Evolutionary conservation across 257 asterid genomes (phyloP).

Genomic region (Solanum ossicruentum): DNA sequence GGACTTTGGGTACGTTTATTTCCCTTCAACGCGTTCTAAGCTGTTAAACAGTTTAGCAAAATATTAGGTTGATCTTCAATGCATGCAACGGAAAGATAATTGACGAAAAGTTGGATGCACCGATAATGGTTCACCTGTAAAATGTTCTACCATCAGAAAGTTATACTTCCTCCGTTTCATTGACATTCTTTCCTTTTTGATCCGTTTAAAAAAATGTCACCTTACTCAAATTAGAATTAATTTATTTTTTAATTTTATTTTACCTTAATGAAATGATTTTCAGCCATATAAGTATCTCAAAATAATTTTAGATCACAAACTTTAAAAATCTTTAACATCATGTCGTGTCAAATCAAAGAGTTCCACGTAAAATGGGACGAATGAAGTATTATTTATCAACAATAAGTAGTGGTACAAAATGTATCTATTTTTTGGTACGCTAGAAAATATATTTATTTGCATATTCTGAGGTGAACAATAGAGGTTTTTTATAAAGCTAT

Average conservation of each 20-base stretch:
- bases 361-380: accelerated
- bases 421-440: not conserved
- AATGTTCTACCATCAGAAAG: not conserved
- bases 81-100: not conserved
- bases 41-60: not conserved
- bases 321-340: no score
- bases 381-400: not conserved
- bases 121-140: not conserved
- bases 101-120: not conserved
- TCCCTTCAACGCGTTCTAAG: not conserved
- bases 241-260: no score
- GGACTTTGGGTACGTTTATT: not conserved
- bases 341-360: no score
- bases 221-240: no score
- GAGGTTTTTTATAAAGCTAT: not conserved
- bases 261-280: no score
- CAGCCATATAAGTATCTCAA: no score
- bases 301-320: no score
- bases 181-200: no score
- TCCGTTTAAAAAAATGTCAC: no score
- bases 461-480: not conserved
- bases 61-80: not conserved
- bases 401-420: not conserved
- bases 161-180: no score
- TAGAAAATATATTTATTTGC: not conserved